These are phyloP conservation scores for Mortierella sp. DNA, from an alignment of 371 early-diverging fungal species.

Conservation along the genomic window DNA sequence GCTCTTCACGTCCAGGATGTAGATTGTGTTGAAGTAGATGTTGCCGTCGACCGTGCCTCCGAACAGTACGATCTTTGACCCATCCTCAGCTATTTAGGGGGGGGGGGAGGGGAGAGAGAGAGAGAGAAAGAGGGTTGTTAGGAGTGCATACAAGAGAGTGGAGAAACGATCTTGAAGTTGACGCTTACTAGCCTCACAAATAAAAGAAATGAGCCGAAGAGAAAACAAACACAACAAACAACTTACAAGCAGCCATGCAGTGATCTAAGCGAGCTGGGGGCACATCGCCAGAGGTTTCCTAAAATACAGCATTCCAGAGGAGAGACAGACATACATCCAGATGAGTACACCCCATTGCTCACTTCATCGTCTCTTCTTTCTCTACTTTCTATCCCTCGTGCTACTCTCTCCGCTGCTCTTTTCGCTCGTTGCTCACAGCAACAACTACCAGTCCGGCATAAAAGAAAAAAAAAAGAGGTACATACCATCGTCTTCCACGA, in stretches of 20 bases:
- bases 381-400: neutral
- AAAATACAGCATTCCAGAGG: constrained; percentile 11
- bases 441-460: neutral
- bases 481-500: constrained; percentile 42
- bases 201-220: neutral
- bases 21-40: constrained; percentile 21
- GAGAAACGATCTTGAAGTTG: neutral
- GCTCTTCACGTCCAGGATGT: constrained; percentile 37
- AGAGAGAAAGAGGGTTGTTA: neutral
- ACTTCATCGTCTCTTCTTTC: constrained; percentile 3
- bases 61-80: constrained; percentile 41
- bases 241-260: constrained; percentile 47
- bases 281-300: constrained; percentile 38
- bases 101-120: neutral
- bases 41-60: constrained; percentile 34
- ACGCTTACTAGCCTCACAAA: neutral
- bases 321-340: neutral
- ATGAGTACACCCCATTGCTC: neutral
- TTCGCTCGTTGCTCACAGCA: no score
- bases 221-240: neutral
- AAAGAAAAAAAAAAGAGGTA: neutral
- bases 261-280: constrained; percentile 46
- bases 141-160: neutral
- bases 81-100: constrained; percentile 23
- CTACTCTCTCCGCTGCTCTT: neutral